Evolutionary conservation across 257 asterid genomes (phyloP), one percentile per base, ranked within the genome.

Genomic region (Cordia subcordata): DNA sequence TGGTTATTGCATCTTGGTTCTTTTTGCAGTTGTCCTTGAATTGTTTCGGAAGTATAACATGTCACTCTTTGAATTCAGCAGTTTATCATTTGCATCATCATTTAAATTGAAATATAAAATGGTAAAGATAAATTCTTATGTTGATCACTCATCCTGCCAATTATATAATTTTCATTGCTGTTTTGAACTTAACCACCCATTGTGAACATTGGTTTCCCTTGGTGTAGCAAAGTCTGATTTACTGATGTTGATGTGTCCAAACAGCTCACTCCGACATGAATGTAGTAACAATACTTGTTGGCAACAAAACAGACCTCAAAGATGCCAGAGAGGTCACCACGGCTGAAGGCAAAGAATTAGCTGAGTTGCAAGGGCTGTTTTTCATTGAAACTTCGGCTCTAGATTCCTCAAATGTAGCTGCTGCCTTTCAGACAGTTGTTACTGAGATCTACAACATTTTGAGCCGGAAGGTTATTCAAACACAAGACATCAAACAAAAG

Each of bases 221-320:
- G 35, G 4, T 27, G 35, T 27, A 27, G 35, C 35, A 27, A 27
- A 27, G 35, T 27, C 35, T 27, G 3, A 27, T 27, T 27, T 27
- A 27, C 3, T 6, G 35, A 3, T 27, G 35, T 27, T 27, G 35
- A 27, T 27, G 35, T 27, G 4, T 27, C 6, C 12, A 4, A 64
- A 78, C 96, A 91, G 98, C 86, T 61, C 92, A 91, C 75, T 88
- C 96, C 0, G 98, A 91, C 77, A 91, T 91, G 98, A 91, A 88
- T 19, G 95, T 91, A 38, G 98, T 91, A 1, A 85, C 98, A 0
- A 88, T 88, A 71, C 77, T 91, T 57, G 95, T 91, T 69, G 98
- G 98, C 57, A 91, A 91, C 70, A 91, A 91, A 70, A 79, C 96
- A 0, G 98, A 91, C 70, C 80, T 91, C 44, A 84, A 83, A 78